A percentile compares a stretch with the other conserved stretches of the same genome.
Conservation (phyloP, 805 yeast genomes). For the Candida xyloterini region DNA sequence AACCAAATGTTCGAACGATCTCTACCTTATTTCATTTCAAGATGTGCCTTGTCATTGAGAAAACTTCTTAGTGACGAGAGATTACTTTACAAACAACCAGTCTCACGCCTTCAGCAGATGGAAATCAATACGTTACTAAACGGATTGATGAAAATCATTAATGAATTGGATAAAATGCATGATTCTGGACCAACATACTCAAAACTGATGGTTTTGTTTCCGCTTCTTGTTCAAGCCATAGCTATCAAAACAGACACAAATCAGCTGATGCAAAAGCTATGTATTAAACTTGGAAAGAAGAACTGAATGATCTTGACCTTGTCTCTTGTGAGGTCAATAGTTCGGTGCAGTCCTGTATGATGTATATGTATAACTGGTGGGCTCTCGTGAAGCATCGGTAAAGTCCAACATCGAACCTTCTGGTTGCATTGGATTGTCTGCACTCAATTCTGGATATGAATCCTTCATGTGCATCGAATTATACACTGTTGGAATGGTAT, state of each 20-base stretch:
- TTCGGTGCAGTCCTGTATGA: constrained; percentile 18
- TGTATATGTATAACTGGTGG: constrained; percentile 12
- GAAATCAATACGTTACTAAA: constrained; percentile 53
- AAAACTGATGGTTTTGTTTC: constrained; percentile 17
- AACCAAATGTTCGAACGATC: constrained; percentile 28
- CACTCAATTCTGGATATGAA: constrained; percentile 1
- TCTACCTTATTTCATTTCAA: constrained; percentile 49
- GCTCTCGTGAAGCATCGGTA: constrained; percentile 4
- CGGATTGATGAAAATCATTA: constrained; percentile 35
- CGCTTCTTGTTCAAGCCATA: constrained; percentile 24
- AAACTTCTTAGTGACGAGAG: constrained; percentile 62
- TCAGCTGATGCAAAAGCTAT: constrained; percentile 16
- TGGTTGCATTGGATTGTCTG: neutral
- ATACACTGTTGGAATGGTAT: constrained; percentile 27
- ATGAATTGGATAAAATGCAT: constrained; percentile 3
- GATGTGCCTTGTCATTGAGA: constrained; percentile 60
- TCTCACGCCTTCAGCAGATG: constrained; percentile 58
- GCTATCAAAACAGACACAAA: constrained; percentile 11
- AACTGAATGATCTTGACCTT: neutral
- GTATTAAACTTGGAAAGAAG: constrained; percentile 15
- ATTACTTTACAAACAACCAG: constrained; percentile 59
- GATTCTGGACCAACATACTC: constrained; percentile 2
- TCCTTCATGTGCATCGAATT: constrained; percentile 16
- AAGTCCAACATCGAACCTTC: constrained; percentile 10
- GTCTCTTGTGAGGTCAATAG: neutral